Percentiles rank a stretch among this genome's conserved stretches.
phyloP scores from a whole-genome alignment of 768 basidiomycete genomes.

The Asterophora parasitica region DNA sequence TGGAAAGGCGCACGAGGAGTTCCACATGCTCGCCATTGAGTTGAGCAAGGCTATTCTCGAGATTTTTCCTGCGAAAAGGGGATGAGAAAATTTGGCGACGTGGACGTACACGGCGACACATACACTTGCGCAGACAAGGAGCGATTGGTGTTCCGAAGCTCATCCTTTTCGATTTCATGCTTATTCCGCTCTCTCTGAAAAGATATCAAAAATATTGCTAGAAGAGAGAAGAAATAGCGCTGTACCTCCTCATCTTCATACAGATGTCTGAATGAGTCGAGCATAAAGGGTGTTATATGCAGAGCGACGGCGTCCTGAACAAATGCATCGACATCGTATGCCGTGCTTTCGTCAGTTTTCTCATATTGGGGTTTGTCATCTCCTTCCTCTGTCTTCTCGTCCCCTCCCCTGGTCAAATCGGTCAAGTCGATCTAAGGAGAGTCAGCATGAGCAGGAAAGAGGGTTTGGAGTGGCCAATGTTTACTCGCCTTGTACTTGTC shows the following conservation, averaged over 20 bases:
- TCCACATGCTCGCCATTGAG: slow-evolving; percentile 81
- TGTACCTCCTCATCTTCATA: slow-evolving; percentile 73
- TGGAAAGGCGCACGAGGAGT: slow-evolving; percentile 45
- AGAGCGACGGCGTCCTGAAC: slow-evolving; percentile 83
- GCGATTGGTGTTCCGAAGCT: slow-evolving; percentile 76
- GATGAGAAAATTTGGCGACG: slow-evolving; percentile 1
- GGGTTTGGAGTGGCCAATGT: slow-evolving; percentile 3
- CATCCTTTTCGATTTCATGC: slow-evolving; percentile 80
- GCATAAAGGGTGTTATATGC: slow-evolving; percentile 92
- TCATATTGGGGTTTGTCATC: no score
- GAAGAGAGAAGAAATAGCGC: neutral
- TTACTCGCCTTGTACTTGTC: slow-evolving; percentile 63
- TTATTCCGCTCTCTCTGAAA: slow-evolving; percentile 65
- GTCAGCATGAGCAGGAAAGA: neutral
- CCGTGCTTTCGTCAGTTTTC: slow-evolving; percentile 16
- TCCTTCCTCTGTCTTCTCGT: slow-evolving; percentile 8
- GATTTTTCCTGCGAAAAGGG: slow-evolving; percentile 53
- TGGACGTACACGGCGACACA: slow-evolving; percentile 24
- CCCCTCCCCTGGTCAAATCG: slow-evolving; percentile 20
- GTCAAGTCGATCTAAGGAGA: slow-evolving; percentile 23
- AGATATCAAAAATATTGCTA: neutral
- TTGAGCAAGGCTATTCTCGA: slow-evolving; percentile 76
- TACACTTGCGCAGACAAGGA: slow-evolving; percentile 75
- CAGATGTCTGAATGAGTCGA: slow-evolving; percentile 85
- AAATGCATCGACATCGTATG: slow-evolving; percentile 75